phyloP scores from a whole-genome alignment of 768 basidiomycete genomes.

The Tylopilus sp. region DNA sequence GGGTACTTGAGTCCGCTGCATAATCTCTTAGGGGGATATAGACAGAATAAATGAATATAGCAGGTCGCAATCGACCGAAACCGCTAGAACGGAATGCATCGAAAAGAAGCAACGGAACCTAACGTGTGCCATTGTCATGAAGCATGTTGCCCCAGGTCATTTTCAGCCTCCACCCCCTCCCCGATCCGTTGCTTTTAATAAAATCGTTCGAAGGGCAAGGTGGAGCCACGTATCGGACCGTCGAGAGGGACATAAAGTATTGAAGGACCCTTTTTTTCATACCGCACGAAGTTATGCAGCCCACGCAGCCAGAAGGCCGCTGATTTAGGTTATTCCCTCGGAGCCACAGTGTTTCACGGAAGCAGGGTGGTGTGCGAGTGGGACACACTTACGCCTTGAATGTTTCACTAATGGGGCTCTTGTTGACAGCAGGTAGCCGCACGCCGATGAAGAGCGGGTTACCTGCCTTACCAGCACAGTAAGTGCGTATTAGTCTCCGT shows the following conservation, averaged over 20 bases:
- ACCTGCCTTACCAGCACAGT: neutral
- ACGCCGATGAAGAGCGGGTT: neutral
- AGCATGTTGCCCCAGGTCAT: neutral
- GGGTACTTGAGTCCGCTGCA: neutral
- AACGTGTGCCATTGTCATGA: neutral
- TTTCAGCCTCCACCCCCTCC: neutral
- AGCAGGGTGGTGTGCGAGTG: neutral
- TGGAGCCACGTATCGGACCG: neutral
- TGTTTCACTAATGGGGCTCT: neutral
- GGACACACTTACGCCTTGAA: neutral
- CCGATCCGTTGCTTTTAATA: slow-evolving; percentile 15
- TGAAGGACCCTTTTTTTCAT: neutral
- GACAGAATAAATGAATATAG: neutral
- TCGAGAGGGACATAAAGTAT: too few relatives aligned
- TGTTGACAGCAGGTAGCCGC: neutral
- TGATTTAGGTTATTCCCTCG: neutral
- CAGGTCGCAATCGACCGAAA: slow-evolving; percentile 18
- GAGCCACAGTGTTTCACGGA: neutral
- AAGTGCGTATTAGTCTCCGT: neutral
- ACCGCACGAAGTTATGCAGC: neutral
- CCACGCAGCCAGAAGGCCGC: neutral
- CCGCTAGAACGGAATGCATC: slow-evolving; percentile 21
- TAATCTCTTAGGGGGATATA: neutral
- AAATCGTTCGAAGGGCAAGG: neutral
- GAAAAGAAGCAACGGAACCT: neutral